A percentile compares a stretch with the other conserved stretches of the same genome.
Evolutionary conservation across 139 green algal genomes (phyloP).

Genomic region (Haematococcus sp.): DNA sequence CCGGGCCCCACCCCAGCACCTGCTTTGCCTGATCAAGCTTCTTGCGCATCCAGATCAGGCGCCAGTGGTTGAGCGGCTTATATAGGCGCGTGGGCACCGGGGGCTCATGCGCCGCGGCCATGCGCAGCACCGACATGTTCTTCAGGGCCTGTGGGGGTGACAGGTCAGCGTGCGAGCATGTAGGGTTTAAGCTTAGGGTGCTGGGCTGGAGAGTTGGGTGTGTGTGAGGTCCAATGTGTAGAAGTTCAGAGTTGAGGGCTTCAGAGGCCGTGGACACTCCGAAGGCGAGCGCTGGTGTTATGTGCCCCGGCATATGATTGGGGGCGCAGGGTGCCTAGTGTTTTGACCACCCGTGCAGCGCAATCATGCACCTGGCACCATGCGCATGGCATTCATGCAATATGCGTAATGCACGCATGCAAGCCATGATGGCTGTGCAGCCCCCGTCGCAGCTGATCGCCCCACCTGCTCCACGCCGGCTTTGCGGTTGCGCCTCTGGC

Average conservation of each 20-base stretch:
- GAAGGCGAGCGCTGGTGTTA: too few species aligned
- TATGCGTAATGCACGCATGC: background rate
- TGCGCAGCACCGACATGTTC: constrained; percentile 46
- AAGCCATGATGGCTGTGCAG: background rate
- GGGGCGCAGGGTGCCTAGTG: too few species aligned
- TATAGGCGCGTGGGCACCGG: constrained; percentile 38
- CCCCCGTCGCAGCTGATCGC: background rate
- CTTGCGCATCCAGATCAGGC: constrained; percentile 24
- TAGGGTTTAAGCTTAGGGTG: too few species aligned
- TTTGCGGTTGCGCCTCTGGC: constrained; percentile 49
- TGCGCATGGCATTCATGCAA: background rate
- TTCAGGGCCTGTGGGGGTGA: constrained; percentile 24
- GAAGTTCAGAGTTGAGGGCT: too few species aligned
- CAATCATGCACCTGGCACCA: background rate
- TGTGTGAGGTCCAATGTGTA: background rate
- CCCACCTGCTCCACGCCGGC: constrained; percentile 35
- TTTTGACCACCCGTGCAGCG: too few species aligned
- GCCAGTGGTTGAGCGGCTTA: constrained; percentile 35
- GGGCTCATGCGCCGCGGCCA: constrained; percentile 36
- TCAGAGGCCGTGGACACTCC: too few species aligned
- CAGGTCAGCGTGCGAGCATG: background rate
- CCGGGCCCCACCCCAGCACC: too few species aligned
- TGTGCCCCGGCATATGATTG: too few species aligned
- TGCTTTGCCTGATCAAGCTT: constrained; percentile 18
- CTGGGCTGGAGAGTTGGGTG: background rate